phyloP scores from a whole-genome alignment of 768 basidiomycete species.

The Lactifluus volemus region DNA sequence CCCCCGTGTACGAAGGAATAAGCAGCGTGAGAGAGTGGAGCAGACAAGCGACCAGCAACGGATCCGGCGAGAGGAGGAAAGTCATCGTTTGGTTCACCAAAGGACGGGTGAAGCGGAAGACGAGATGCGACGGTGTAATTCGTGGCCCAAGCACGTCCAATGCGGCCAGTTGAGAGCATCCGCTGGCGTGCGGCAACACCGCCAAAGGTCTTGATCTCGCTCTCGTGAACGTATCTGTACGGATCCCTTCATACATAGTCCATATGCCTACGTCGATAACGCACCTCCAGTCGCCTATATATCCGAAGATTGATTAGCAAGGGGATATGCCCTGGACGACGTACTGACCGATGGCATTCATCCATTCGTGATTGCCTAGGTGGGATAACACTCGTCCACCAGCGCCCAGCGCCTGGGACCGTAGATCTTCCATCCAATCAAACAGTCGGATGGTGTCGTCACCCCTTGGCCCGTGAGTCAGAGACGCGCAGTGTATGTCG shows the following conservation, averaged over 20 bases:
- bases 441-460: constrained; percentile 87
- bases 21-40: constrained; percentile 63
- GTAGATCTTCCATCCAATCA: constrained; percentile 73
- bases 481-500: background rate
- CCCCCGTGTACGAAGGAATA: constrained; percentile 94
- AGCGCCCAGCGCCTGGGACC: constrained; percentile 55
- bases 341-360: constrained; percentile 72
- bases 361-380: constrained; percentile 94
- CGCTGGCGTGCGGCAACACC: constrained; percentile 60
- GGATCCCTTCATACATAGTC: background rate
- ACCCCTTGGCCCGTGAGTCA: constrained; percentile 42
- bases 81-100: constrained; percentile 58
- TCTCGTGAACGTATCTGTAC: constrained; percentile 71
- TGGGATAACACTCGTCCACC: constrained; percentile 72
- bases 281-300: constrained; percentile 77
- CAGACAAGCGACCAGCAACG: constrained; percentile 20
- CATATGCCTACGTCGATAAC: constrained; percentile 1
- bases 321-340: background rate
- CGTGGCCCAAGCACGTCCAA: constrained; percentile 73
- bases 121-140: constrained; percentile 82
- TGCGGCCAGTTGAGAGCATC: constrained; percentile 62
- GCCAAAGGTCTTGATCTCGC: constrained; percentile 80
- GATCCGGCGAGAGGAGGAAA: constrained; percentile 36
- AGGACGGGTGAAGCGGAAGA: constrained; percentile 66
- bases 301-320: constrained; percentile 12